Conservation (phyloP, 75 land plant species). For the Selaginella tamariscina region DNA sequence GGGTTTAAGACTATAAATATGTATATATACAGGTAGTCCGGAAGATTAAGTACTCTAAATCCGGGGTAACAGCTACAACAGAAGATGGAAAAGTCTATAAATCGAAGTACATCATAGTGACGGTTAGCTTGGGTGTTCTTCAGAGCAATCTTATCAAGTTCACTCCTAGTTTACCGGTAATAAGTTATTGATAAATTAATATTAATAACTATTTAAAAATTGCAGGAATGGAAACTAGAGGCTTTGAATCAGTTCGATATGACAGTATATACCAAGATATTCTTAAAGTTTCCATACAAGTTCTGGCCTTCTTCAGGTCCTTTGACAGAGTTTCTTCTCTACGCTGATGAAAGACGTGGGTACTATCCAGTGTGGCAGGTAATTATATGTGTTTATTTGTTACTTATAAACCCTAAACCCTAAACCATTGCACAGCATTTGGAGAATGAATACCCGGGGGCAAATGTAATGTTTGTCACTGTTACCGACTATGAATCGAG, state of each 20-base stretch:
- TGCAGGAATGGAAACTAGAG: constrained; percentile 66
- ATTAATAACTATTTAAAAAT: too few relatives aligned
- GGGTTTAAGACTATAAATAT: not conserved
- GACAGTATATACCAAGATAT: constrained; percentile 70
- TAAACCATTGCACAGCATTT: too few relatives aligned
- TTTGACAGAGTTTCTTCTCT: constrained; percentile 54
- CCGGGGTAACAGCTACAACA: not conserved
- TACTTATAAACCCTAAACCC: constrained; percentile 4
- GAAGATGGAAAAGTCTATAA: not conserved
- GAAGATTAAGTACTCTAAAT: not conserved
- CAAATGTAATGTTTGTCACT: constrained; percentile 42
- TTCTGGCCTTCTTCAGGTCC: constrained; percentile 67
- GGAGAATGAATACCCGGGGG: constrained; percentile 41
- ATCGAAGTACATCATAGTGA: not conserved
- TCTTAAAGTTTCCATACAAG: constrained; percentile 55
- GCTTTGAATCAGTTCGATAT: constrained; percentile 52
- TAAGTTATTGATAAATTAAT: too few relatives aligned
- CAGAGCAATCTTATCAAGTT: not conserved
- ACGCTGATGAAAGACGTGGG: constrained; percentile 60
- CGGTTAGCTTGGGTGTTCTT: not conserved
- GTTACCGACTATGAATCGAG: constrained; percentile 66
- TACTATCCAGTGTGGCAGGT: constrained; percentile 86
- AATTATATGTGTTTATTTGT: not conserved
- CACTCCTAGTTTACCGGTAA: not conserved
- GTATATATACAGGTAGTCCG: not conserved